Evolutionary conservation across 1,284 basidiomycete genomes (phyloP).

Genomic region (Heterobasidion parviporum): DNA sequence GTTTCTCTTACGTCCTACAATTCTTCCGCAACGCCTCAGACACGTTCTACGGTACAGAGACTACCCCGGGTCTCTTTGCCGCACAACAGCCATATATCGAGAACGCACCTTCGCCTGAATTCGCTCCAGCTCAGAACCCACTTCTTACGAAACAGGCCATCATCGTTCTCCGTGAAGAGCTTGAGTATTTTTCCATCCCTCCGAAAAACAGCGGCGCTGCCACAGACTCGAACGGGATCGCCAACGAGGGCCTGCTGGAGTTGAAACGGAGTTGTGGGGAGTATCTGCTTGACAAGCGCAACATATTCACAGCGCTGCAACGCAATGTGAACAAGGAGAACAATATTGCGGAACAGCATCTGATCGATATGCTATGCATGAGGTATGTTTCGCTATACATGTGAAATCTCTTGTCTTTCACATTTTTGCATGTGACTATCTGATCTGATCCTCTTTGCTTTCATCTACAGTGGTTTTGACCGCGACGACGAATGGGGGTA

Average conservation of each 20-base stretch:
- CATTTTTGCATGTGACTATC: neutral
- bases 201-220: constrained; percentile 53
- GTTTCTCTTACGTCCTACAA: constrained; percentile 86
- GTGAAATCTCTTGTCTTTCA: neutral
- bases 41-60: constrained; percentile 85
- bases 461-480: constrained; percentile 74
- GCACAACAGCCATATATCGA: constrained; percentile 63
- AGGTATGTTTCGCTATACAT: constrained; percentile 47
- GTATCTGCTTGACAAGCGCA: constrained; percentile 81
- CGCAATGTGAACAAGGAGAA: constrained; percentile 99
- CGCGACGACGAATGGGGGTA: constrained; percentile 97
- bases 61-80: constrained; percentile 64
- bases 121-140: constrained; percentile 76
- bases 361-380: constrained; percentile 99
- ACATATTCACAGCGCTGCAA: constrained; percentile 97
- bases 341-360: constrained; percentile 96
- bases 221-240: constrained; percentile 72
- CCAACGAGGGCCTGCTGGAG: constrained; percentile 68
- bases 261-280: constrained; percentile 82
- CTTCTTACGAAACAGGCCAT: constrained; percentile 95
- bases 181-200: constrained; percentile 97
- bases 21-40: constrained; percentile 89
- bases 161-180: constrained; percentile 95
- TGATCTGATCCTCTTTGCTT: neutral
- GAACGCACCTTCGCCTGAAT: constrained; percentile 50